Conservation (phyloP, 2,329 filamentous ascomycete genomes). For the Apiospora rasikravindrae region DNA sequence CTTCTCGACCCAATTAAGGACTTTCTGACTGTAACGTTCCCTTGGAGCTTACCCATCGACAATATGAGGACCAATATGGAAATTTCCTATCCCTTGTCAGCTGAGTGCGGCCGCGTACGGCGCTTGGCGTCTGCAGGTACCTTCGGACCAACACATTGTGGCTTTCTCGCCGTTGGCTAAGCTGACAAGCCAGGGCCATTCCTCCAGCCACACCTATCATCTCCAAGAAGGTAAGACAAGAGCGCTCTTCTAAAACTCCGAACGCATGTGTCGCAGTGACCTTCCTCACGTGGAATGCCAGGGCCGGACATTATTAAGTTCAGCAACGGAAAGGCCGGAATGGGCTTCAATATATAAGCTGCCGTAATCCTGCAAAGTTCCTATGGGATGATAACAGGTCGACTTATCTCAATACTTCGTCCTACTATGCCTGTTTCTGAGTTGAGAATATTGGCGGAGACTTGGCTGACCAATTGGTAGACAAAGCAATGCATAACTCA, state of each 20-base stretch:
- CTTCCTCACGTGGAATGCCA: neutral
- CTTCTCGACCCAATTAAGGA: neutral
- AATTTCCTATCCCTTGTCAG: neutral
- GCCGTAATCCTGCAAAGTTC: neutral
- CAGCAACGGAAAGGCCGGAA: neutral
- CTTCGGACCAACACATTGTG: neutral
- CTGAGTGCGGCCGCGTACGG: neutral
- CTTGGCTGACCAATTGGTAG: neutral
- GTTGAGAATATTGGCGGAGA: neutral
- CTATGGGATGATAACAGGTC: neutral
- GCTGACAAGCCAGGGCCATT: neutral
- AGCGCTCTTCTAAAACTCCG: neutral
- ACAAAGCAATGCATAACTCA: neutral
- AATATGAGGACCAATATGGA: neutral
- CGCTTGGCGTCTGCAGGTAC: neutral
- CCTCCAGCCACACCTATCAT: neutral
- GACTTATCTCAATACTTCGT: neutral
- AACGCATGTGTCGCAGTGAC: neutral
- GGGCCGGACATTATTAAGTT: neutral
- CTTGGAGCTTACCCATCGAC: neutral
- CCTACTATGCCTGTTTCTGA: neutral
- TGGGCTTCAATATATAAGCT: neutral
- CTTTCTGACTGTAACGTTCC: neutral
- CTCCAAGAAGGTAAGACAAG: neutral
- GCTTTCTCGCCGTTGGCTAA: neutral